phyloP scores from a whole-genome alignment of 2,329 filamentous ascomycete species.

The Penicillium expansum region DNA sequence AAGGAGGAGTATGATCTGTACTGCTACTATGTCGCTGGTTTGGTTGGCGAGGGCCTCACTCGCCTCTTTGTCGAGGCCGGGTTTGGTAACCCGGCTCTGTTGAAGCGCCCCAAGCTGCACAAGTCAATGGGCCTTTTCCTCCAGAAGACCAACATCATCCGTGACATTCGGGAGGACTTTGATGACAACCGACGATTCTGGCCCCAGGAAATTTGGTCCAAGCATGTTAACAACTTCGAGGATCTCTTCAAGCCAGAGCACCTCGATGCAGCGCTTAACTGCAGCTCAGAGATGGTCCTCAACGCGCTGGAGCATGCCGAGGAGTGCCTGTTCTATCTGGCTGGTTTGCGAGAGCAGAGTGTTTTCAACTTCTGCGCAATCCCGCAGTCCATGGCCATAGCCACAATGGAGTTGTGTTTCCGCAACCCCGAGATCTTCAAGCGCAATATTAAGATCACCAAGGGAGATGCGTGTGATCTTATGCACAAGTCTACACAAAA shows the following conservation, averaged over 20 bases:
- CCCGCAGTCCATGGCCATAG: constrained; percentile 95
- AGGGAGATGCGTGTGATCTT: constrained; percentile 84
- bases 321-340: constrained; percentile 97
- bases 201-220: constrained; percentile 95
- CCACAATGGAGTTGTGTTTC: constrained; percentile 88
- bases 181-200: constrained; percentile 88
- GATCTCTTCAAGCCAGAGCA: constrained; percentile 84
- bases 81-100: constrained; percentile 79
- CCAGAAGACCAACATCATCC: constrained; percentile 98
- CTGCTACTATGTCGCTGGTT: constrained; percentile 96
- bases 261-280: constrained; percentile 73
- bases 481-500: constrained; percentile 96
- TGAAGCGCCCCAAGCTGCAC: constrained; percentile 74
- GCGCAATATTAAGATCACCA: constrained; percentile 92
- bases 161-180: constrained; percentile 87
- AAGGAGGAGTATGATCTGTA: constrained; percentile 91
- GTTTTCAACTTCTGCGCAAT: constrained; percentile 99
- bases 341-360: constrained; percentile 89
- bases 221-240: constrained; percentile 85
- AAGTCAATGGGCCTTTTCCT: constrained; percentile 97
- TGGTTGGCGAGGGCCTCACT: constrained; percentile 94
- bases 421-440: constrained; percentile 83
- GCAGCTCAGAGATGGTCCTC: constrained; percentile 90
- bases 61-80: constrained; percentile 83
- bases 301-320: constrained; percentile 83